Conservation (phyloP, 495 filamentous ascomycete species). For the Penicillium roqueforti region DNA sequence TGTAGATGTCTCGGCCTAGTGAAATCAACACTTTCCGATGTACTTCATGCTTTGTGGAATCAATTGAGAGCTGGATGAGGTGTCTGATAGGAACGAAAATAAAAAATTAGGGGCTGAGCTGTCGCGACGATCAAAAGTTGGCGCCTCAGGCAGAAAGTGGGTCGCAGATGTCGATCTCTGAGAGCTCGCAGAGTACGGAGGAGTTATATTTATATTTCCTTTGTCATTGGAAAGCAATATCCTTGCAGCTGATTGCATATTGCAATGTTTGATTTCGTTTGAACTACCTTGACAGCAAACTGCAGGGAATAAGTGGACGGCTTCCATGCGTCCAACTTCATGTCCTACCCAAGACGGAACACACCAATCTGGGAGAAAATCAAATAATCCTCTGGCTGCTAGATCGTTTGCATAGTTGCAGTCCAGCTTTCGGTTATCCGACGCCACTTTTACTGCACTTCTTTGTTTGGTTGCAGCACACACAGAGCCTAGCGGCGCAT, state of each 20-base stretch:
- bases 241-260: neutral
- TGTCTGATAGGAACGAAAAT: neutral
- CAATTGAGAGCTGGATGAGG: neutral
- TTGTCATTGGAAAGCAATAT: neutral
- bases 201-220: neutral
- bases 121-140: neutral
- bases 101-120: slow-evolving; percentile 4
- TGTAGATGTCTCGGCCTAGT: neutral
- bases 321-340: neutral
- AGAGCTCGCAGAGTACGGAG: neutral
- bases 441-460: neutral
- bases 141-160: slow-evolving; percentile 1
- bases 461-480: slow-evolving; percentile 7
- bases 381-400: neutral
- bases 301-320: neutral
- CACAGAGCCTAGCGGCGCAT: neutral
- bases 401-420: neutral
- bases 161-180: neutral
- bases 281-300: neutral
- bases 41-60: neutral
- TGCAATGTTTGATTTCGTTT: neutral
- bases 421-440: neutral
- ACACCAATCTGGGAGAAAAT: neutral
- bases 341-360: neutral
- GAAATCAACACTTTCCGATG: neutral